Percentiles rank a stretch among this genome's conserved stretches.
These are phyloP conservation scores for Cicer judaicum DNA, from an alignment of 306 rosid genomes.

Conservation along the genomic window DNA sequence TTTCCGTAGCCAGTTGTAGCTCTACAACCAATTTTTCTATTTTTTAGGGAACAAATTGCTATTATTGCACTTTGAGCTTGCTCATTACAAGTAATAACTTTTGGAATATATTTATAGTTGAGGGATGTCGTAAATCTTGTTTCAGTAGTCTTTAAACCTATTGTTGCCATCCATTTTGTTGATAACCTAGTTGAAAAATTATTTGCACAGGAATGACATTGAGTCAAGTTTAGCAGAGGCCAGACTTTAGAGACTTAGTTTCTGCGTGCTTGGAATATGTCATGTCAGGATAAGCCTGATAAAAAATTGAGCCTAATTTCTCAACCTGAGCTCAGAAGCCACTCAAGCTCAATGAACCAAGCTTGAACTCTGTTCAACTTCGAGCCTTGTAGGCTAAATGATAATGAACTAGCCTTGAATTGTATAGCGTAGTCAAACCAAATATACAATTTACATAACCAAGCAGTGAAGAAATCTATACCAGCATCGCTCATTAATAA, in stretches of 20 bases:
- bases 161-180: background rate
- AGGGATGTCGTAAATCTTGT: background rate
- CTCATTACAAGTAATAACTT: constrained; percentile 48
- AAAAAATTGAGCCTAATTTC: background rate
- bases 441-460: background rate
- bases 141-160: background rate
- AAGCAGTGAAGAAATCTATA: background rate
- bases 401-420: constrained; percentile 18
- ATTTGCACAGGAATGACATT: background rate
- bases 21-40: background rate
- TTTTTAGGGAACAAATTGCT: constrained; percentile 1
- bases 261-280: background rate
- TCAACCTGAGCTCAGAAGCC: constrained; percentile 7
- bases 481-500: background rate
- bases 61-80: constrained; percentile 66
- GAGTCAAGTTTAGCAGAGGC: background rate
- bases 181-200: constrained; percentile 7
- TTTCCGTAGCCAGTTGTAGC: background rate
- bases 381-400: constrained; percentile 5
- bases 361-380: background rate
- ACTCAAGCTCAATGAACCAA: constrained; percentile 13
- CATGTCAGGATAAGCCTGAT: constrained; percentile 1
- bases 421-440: constrained; percentile 20
- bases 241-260: background rate
- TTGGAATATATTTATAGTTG: constrained; percentile 29